Evolutionary conservation across 2,329 filamentous ascomycete genomes (phyloP).

Genomic region (Venturia carpophila): DNA sequence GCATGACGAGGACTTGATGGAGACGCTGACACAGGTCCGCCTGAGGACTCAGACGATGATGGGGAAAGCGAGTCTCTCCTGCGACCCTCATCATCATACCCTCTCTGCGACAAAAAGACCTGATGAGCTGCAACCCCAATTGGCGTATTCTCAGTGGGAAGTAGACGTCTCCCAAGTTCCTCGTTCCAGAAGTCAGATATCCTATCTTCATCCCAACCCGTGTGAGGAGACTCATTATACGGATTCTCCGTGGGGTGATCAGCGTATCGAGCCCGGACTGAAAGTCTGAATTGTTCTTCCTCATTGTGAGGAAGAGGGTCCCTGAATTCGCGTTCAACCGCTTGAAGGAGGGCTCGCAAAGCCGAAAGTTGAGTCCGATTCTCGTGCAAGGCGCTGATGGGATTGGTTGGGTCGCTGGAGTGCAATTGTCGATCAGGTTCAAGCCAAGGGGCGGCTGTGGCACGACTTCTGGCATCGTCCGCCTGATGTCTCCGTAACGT

Average conservation of each 20-base stretch:
- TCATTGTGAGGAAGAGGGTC: not conserved
- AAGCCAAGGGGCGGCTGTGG: constrained; percentile 1
- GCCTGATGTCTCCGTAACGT: not conserved
- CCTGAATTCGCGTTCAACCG: constrained; percentile 1
- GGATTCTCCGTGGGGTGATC: not conserved
- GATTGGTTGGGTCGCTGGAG: not conserved
- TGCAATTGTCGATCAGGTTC: constrained; percentile 1
- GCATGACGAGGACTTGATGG: not conserved
- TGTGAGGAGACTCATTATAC: not conserved
- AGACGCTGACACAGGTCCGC: not conserved
- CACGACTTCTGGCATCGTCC: not conserved
- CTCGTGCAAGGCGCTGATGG: not conserved
- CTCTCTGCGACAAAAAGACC: not conserved
- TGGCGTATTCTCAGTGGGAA: not conserved
- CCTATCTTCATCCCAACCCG: not conserved
- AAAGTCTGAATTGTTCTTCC: constrained; percentile 4
- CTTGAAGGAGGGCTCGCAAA: not conserved
- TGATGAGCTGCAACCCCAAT: constrained; percentile 5
- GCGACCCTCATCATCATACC: not conserved
- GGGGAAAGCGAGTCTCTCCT: constrained; percentile 3
- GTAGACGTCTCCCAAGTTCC: not conserved
- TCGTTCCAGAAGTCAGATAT: constrained; percentile 2
- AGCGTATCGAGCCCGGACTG: constrained; percentile 11
- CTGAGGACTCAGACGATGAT: not conserved
- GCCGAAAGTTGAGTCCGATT: not conserved